These are phyloP conservation scores for Microcyclospora tardicrescens DNA, from an alignment of 2,329 filamentous ascomycete genomes.

Conservation along the genomic window DNA sequence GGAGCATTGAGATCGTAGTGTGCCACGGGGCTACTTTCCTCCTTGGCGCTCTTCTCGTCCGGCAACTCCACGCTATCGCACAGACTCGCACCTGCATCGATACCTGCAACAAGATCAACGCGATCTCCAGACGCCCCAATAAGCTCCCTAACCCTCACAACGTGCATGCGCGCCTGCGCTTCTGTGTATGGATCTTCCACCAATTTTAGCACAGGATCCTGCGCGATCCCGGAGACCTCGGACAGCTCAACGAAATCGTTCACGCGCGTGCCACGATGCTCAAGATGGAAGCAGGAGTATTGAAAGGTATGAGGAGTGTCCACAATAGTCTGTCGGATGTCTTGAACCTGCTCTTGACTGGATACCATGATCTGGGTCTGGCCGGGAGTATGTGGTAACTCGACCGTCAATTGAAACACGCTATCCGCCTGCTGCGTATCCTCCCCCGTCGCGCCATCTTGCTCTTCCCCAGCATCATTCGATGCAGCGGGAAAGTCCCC, in stretches of 20 bases:
- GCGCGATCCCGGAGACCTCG: conserved; percentile 67
- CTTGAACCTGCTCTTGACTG: conserved; percentile 87
- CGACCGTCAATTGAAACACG: conserved; percentile 61
- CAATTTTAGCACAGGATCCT: conserved; percentile 65
- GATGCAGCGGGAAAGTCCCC: conserved; percentile 3
- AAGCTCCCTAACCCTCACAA: conserved; percentile 80
- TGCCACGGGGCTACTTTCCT: conserved; percentile 36
- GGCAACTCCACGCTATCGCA: conserved; percentile 56
- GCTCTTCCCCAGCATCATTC: conserved; percentile 5
- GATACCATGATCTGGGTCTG: conserved; percentile 77
- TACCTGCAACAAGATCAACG: conserved; percentile 73
- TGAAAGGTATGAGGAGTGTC: conserved; percentile 87
- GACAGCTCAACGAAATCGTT: conserved; percentile 92
- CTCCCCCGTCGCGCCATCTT: conserved; percentile 11
- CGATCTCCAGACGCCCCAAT: conserved; percentile 85
- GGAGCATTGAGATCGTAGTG: conserved; percentile 66
- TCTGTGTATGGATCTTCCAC: conserved; percentile 96
- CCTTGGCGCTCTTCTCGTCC: conserved; percentile 12
- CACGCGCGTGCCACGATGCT: conserved; percentile 75
- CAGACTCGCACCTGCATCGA: conserved; percentile 72
- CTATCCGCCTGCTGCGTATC: conserved; percentile 17
- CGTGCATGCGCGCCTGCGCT: conserved; percentile 91
- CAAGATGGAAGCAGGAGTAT: conserved; percentile 97
- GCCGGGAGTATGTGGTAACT: conserved; percentile 65
- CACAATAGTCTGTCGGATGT: conserved; percentile 91